phyloP scores from a whole-genome alignment of 306 rosid species.

The Quercus mongolica region DNA sequence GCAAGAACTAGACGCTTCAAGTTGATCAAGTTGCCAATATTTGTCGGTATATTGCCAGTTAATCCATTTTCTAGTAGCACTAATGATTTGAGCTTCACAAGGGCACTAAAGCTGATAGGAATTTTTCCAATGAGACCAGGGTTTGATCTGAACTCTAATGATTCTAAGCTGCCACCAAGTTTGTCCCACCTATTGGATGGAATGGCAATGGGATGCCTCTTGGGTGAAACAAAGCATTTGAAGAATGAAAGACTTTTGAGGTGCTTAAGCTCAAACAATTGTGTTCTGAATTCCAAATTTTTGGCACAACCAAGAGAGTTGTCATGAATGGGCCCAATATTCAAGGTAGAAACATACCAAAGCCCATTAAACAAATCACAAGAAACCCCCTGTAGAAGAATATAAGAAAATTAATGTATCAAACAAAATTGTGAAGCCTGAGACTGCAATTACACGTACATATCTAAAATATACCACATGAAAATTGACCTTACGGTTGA shows the following conservation, averaged over 20 bases:
- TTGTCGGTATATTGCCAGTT: slow-evolving; percentile 56
- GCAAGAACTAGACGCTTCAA: slow-evolving; percentile 68
- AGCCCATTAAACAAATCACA: slow-evolving; percentile 79
- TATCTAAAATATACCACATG: background rate
- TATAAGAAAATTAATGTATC: background rate
- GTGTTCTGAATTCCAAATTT: slow-evolving; percentile 47
- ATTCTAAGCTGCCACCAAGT: slow-evolving; percentile 56
- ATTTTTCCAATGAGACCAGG: slow-evolving; percentile 58
- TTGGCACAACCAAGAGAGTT: slow-evolving; percentile 66
- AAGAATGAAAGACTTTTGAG: slow-evolving; percentile 63
- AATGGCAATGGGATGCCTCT: slow-evolving; percentile 38
- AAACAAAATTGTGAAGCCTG: background rate
- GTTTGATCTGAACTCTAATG: slow-evolving; percentile 76
- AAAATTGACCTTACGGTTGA: background rate
- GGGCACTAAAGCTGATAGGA: slow-evolving; percentile 52
- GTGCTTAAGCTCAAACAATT: slow-evolving; percentile 62
- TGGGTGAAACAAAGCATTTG: slow-evolving; percentile 62
- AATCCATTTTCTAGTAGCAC: slow-evolving; percentile 61
- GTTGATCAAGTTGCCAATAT: slow-evolving; percentile 47
- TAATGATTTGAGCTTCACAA: slow-evolving; percentile 70
- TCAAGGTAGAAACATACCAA: slow-evolving; percentile 78
- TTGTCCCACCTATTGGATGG: slow-evolving; percentile 66
- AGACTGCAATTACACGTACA: background rate
- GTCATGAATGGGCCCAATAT: slow-evolving; percentile 78
- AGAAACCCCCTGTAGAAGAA: slow-evolving; percentile 75